Base-by-base conservation (phyloP, 2,329 filamentous ascomycete species). In the Raffaelea albimanens region DNA sequence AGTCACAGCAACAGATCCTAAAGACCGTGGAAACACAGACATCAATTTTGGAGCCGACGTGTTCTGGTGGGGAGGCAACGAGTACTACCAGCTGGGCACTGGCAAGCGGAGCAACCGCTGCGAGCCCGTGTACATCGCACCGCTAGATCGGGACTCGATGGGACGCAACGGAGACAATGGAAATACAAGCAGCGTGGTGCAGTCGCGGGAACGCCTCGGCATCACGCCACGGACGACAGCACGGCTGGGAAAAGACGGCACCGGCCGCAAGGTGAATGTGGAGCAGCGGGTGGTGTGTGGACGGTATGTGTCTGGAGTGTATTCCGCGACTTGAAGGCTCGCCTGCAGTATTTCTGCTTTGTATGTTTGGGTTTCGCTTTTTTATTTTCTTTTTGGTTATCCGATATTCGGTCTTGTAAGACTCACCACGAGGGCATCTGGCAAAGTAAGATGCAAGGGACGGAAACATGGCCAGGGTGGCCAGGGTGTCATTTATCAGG, bases 11-110 rank as follows among this genome's bases (percentile, higher is more conserved):
- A 19, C n/a, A n/a, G n/a, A 38, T 16, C 14, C 13, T 16, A 38
- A 34, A 16, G 31, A 16, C 31, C 10, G 31, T 34, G 10, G 31
- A 1, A 69, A 78, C 38, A 84, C 86, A 54, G 85, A 89, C 58
- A 87, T 82, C 1, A 90, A 93, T 61, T 95, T 83, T 79, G 93
- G 93, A 43, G 81, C 85, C 4, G 93, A 97, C 61, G 82, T 90
- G 25, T 63, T 97, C 2, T 94, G 87, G 72, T 98, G 90, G 87
- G 93, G 93, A 52, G 88, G 88, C 46, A 98, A 97, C 59, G 90
- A 97, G 67, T 79, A 83, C 61, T 96, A 85, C 64, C 93, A 98
- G 66, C 77, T 98, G 22, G 93, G 93, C 13, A 96, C 85, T 1
- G 90, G 93, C 23, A 94, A 85, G 70, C 72, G 91, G 52, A 93